A percentile compares a stretch with the other conserved stretches of the same genome.
Evolutionary conservation across 768 basidiomycete genomes (phyloP).

Genomic region (Suillus luteus): DNA sequence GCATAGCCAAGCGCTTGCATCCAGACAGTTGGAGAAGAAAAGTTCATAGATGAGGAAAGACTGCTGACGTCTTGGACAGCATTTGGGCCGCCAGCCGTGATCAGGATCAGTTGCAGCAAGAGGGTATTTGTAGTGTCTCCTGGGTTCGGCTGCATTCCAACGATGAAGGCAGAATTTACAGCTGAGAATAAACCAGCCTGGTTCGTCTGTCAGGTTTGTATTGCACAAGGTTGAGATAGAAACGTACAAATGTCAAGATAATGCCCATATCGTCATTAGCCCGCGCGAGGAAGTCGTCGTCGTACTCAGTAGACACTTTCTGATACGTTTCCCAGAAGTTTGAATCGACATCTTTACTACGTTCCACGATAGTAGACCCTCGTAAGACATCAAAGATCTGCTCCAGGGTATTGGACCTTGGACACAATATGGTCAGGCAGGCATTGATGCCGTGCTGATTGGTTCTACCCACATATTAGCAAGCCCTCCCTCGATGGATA

Average conservation of each 20-base stretch:
- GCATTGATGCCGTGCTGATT: no score
- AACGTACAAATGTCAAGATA: conserved; percentile 23
- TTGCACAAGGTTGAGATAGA: no score
- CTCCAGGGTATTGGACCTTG: no score
- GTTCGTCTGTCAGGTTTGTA: background rate
- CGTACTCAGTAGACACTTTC: conserved; percentile 15
- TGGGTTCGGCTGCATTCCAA: conserved; percentile 34
- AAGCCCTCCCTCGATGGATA: no score
- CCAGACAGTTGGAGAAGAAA: background rate
- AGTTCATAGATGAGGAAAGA: background rate
- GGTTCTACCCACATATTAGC: no score
- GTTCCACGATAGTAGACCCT: conserved; percentile 3
- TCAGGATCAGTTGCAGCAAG: conserved; percentile 13
- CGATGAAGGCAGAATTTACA: conserved; percentile 37
- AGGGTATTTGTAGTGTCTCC: conserved; percentile 22
- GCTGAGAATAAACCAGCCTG: conserved; percentile 44
- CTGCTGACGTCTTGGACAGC: background rate
- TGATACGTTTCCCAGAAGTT: conserved; percentile 17
- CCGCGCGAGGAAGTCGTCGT: conserved; percentile 16
- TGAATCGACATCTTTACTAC: background rate
- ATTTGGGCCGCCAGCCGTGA: background rate
- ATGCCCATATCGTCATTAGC: conserved; percentile 19
- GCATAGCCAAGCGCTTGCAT: background rate
- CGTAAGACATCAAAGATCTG: no score
- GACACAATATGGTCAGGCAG: no score